Evolutionary conservation across 495 filamentous ascomycete species (phyloP).

Genomic region (Penicillium canescens): DNA sequence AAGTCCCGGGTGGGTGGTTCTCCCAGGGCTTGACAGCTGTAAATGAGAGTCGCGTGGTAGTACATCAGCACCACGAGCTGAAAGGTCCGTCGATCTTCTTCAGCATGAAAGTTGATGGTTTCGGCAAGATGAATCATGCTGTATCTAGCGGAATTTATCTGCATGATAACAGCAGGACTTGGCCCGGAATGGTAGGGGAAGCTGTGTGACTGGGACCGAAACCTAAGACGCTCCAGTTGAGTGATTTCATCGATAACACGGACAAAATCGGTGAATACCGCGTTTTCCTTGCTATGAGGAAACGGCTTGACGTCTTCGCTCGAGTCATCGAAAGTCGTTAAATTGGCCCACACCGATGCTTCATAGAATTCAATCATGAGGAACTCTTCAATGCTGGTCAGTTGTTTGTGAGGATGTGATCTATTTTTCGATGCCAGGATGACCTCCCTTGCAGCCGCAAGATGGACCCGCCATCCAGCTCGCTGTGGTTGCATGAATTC

Average conservation of each 20-base stretch:
- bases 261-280: conserved; percentile 18
- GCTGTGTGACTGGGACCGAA: neutral
- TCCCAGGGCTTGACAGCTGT: conserved; percentile 24
- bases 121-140: conserved; percentile 13
- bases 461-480: conserved; percentile 15
- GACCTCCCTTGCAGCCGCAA: conserved; percentile 14
- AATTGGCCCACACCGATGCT: conserved; percentile 14
- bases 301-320: conserved; percentile 5
- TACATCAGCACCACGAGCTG: conserved; percentile 24
- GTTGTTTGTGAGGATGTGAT: conserved; percentile 3
- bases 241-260: conserved; percentile 19
- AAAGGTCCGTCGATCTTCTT: conserved; percentile 15
- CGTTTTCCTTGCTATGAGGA: conserved; percentile 7
- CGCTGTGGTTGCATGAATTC: conserved; percentile 14
- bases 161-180: conserved; percentile 10
- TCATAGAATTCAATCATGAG: conserved; percentile 16
- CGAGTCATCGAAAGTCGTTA: conserved; percentile 11
- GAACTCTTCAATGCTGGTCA: conserved; percentile 13
- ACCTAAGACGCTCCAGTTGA: conserved; percentile 10
- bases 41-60: conserved; percentile 27
- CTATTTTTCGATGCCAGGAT: conserved; percentile 7
- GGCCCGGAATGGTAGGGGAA: neutral
- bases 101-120: conserved; percentile 18
- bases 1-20: neutral
- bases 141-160: conserved; percentile 15